Conservation (phyloP, 306 rosid genomes). For the Cucumis sativus region DNA sequence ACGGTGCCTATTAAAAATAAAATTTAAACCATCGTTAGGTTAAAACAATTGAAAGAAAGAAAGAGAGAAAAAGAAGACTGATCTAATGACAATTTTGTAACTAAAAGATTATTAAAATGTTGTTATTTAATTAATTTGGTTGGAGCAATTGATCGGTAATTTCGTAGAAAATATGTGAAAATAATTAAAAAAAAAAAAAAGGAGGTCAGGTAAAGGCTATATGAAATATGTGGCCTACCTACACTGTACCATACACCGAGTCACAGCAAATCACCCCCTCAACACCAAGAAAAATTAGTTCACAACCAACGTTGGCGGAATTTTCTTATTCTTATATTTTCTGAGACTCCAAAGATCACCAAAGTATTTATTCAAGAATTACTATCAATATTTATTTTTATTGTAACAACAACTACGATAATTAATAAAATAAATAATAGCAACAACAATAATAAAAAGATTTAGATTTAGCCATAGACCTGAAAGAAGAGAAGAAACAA, state of each 20-base stretch:
- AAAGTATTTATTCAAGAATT: neutral
- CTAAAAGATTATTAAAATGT: no score
- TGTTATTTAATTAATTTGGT: no score
- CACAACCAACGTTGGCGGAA: neutral
- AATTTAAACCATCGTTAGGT: no score
- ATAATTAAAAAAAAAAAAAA: neutral
- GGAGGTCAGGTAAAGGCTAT: neutral
- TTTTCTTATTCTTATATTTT: neutral
- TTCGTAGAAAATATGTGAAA: neutral
- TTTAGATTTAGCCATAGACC: neutral
- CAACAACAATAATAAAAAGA: neutral
- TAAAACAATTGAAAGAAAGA: no score
- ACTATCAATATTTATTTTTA: neutral
- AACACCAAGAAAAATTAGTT: neutral
- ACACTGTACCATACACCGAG: slow-evolving; percentile 5
- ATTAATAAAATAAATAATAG: no score
- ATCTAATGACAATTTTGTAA: no score
- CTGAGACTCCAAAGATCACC: neutral
- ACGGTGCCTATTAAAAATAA: no score
- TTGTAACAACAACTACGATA: no score
- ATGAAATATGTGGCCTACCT: slow-evolving; percentile 7
- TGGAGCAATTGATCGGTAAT: neutral
- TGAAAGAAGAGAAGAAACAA: neutral
- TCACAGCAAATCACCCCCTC: slow-evolving; percentile 2
- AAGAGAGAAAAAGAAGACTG: no score